Conservation (phyloP, 345 rosid genomes). For the Angophora floribunda region DNA sequence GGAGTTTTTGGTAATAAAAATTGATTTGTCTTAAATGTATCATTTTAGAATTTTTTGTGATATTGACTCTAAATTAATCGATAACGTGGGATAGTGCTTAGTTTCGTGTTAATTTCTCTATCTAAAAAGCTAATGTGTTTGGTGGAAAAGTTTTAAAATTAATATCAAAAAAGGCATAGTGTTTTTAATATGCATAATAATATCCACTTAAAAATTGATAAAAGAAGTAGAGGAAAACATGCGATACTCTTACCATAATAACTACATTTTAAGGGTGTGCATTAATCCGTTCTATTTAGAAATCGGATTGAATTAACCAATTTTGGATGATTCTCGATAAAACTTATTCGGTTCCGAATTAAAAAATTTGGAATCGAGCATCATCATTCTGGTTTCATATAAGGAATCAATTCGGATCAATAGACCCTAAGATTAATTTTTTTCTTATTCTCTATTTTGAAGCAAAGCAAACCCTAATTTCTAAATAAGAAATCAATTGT, state of each 20-base stretch:
- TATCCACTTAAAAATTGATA: neutral
- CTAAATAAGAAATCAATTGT: neutral
- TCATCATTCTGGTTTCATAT: too few relatives aligned
- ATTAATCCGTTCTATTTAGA: rapidly evolving
- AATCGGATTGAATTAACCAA: rapidly evolving
- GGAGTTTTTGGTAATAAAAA: neutral
- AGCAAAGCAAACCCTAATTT: neutral
- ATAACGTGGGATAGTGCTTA: neutral
- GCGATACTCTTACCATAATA: rapidly evolving
- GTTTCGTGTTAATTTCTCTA: neutral
- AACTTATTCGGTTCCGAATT: rapidly evolving
- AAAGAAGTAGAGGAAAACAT: neutral
- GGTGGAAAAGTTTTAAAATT: too few relatives aligned
- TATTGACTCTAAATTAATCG: neutral
- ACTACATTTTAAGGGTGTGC: neutral
- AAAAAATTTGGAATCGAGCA: neutral
- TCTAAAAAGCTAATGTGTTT: neutral
- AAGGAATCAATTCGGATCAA: neutral
- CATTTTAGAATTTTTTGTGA: too few relatives aligned
- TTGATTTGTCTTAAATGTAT: too few relatives aligned
- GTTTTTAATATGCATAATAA: neutral
- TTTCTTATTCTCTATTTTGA: neutral
- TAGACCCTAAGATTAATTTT: too few relatives aligned
- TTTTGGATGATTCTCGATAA: too few relatives aligned
- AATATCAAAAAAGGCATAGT: neutral